phyloP scores from a whole-genome alignment of 768 basidiomycete species.

The Omphalotus guepiniiformis region DNA sequence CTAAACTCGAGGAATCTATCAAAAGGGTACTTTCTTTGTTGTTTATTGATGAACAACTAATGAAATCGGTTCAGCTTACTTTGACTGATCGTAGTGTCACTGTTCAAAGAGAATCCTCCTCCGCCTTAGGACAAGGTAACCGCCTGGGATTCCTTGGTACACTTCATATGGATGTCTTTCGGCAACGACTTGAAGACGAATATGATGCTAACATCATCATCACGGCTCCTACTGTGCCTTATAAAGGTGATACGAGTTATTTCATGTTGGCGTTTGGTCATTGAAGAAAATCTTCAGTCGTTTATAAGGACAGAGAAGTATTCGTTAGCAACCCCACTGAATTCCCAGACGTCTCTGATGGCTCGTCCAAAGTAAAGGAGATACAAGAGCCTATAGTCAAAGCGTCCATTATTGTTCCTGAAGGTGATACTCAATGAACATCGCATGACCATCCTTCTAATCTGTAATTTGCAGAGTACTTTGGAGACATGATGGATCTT shows the following conservation, averaged over 20 bases:
- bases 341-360: slow-evolving; percentile 82
- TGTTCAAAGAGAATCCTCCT: slow-evolving; percentile 86
- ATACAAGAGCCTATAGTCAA: slow-evolving; percentile 92
- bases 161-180: slow-evolving; percentile 94
- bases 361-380: slow-evolving; percentile 55
- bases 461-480: slow-evolving; percentile 56
- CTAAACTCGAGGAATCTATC: slow-evolving; percentile 94
- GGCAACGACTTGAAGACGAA: slow-evolving; percentile 95
- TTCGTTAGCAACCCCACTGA: slow-evolving; percentile 90
- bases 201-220: slow-evolving; percentile 93
- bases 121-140: slow-evolving; percentile 92
- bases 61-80: slow-evolving; percentile 49
- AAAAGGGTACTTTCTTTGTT: slow-evolving; percentile 56
- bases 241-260: slow-evolving; percentile 55
- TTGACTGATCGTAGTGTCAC: slow-evolving; percentile 88
- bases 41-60: slow-evolving; percentile 7
- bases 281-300: slow-evolving; percentile 41
- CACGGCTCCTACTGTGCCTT: slow-evolving; percentile 94
- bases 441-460: not conserved
- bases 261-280: not conserved
- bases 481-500: slow-evolving; percentile 95
- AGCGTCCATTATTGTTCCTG: slow-evolving; percentile 91
- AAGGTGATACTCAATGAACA: slow-evolving; percentile 45
- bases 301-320: slow-evolving; percentile 61
- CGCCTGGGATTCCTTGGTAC: slow-evolving; percentile 94